Evolutionary conservation across 495 filamentous ascomycete species (phyloP).

Genomic region (Penicillium fimorum): DNA sequence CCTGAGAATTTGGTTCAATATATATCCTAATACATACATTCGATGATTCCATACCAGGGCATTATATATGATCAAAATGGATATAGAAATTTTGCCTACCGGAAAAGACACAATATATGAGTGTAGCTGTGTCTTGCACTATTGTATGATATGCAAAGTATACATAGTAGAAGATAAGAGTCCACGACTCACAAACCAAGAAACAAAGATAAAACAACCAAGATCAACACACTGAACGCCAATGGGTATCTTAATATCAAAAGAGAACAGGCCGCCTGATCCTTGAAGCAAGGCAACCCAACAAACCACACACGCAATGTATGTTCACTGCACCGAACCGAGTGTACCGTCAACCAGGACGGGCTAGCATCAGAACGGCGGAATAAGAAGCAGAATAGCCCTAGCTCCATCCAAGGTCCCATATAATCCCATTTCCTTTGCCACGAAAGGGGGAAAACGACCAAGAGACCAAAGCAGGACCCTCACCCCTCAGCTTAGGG

Average conservation of each 20-base stretch:
- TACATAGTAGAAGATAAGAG: not conserved
- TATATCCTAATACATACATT: not conserved
- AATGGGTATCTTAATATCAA: constrained; percentile 30
- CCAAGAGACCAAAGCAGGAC: not conserved
- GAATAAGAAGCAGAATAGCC: not conserved
- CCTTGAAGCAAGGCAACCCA: not conserved
- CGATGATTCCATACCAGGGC: not conserved
- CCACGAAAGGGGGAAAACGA: not conserved
- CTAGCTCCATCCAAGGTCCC: not conserved
- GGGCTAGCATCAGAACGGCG: not conserved
- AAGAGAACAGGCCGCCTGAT: constrained; percentile 8
- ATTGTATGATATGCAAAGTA: not conserved
- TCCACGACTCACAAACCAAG: not conserved
- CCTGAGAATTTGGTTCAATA: not conserved
- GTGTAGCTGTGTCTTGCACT: not conserved
- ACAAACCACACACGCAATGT: not conserved
- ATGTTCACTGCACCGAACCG: not conserved
- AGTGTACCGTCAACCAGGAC: constrained; percentile 10
- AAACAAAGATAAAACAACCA: constrained; percentile 1
- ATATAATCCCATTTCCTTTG: not conserved
- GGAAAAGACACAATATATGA: not conserved
- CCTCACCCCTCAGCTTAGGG: constrained; percentile 25
- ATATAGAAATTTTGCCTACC: not conserved
- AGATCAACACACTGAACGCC: constrained; percentile 21
- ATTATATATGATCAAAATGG: not conserved